Evolutionary conservation across 2,329 filamentous ascomycete species (phyloP), one percentile per base, ranked within the genome.

Genomic region (Emmonsiellopsis sp.): DNA sequence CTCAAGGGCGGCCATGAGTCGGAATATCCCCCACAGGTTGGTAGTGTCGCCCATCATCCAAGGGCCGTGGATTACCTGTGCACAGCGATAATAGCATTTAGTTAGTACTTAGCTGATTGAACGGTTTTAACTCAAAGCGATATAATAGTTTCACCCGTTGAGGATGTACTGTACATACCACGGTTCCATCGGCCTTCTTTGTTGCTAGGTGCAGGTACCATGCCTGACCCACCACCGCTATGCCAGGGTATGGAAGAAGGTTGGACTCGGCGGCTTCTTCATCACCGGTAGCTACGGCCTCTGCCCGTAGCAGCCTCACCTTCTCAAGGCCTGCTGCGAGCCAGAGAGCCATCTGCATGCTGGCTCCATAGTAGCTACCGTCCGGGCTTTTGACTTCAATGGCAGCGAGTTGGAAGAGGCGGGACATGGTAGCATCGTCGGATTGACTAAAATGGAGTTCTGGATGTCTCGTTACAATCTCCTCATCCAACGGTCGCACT

Each of bases 281-380:
- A 2, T n/a, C 51, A 17, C 43, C 21, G 13, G 21, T 33, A n/a
- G 21, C 46, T 11, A 3, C 21, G 33, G 46, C 46, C 11, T 13
- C 10, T 4, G 3, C 21, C 33, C 34, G 31, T 3, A 49, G 46
- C 46, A 33, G 21, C 9, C 46, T 49, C 21, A 49, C 5, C 32
- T 36, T 49, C 33, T 54, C 51, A 37, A 54, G 40, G 11, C 54
- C 52, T 2, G 54, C 54, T 10, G 48, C 51, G 34, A 56, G 36
- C 54, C 54, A 56, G 21, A 43, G 51, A 17, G 36, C 52, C 10
- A 54, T 21, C 36, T 56, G 54, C 3, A 56, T 13, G 21, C 36
- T 53, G 3, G 54, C 42, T n/a, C 17, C 17, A 7, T 54, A 54
- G n/a, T 53, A 51, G n/a, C 46, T 48, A 7, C 51, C 54, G 36